Evolutionary conservation across 148 eudicot genomes (phyloP).

Genomic region (Chenopodium suecicum): DNA sequence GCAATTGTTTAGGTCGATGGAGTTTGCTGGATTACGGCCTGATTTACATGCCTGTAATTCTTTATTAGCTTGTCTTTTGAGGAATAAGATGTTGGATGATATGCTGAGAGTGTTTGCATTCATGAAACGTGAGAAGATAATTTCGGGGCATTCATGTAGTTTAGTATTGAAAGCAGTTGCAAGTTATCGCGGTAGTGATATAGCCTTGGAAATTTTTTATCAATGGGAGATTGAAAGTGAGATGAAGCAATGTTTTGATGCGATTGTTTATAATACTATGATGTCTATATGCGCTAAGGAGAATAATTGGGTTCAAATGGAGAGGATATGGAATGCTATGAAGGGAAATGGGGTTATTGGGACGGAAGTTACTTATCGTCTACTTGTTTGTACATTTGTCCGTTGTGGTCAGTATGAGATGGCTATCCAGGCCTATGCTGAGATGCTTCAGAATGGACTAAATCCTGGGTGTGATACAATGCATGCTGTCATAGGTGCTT

Average conservation of each 20-base stretch:
- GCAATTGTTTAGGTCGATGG: constrained; percentile 58
- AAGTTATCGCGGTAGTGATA: constrained; percentile 34
- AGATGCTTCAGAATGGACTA: constrained; percentile 53
- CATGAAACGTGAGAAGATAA: constrained; percentile 43
- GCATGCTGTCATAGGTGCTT: constrained; percentile 67
- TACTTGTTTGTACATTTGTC: constrained; percentile 59
- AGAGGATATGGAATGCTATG: constrained; percentile 53
- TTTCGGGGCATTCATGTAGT: constrained; percentile 59
- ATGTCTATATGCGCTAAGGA: constrained; percentile 50
- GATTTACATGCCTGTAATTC: constrained; percentile 64
- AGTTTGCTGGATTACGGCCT: constrained; percentile 40
- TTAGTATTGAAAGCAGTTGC: constrained; percentile 61
- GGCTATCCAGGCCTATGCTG: constrained; percentile 65
- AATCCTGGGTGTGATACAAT: constrained; percentile 46
- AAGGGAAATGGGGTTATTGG: constrained; percentile 44
- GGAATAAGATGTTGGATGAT: constrained; percentile 49
- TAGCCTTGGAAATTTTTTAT: constrained; percentile 46
- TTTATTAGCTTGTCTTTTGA: constrained; percentile 54
- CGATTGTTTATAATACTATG: constrained; percentile 60
- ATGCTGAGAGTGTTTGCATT: constrained; percentile 46
- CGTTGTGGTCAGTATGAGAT: constrained; percentile 58
- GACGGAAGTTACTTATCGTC: constrained; percentile 51
- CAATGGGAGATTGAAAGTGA: constrained; percentile 36
- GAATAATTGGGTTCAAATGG: constrained; percentile 51
- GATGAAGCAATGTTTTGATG: constrained; percentile 44